Base-by-base conservation (phyloP, 2,329 filamentous ascomycete species). In the Penicillium capsulatum region DNA sequence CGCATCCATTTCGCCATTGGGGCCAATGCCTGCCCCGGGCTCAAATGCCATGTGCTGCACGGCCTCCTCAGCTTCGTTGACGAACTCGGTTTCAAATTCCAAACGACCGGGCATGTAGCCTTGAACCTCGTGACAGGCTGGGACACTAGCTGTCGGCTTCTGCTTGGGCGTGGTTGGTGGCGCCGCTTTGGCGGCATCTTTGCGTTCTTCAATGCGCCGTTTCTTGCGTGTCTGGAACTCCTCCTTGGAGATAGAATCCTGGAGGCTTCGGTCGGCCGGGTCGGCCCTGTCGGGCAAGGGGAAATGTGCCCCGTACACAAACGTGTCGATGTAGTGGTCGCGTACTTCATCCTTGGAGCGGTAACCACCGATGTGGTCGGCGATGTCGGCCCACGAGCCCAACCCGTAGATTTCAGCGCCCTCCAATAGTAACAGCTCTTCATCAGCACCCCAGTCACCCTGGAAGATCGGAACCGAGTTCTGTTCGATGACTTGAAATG, bases 11-110 rank as follows among this genome's bases (percentile, higher is more conserved):
- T 94, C 84, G 45, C 86, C 85, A 0, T 89, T 95, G 1, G 85
- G 82, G 58, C 95, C 94, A 51, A 94, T 75, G 41, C 92, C 92
- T 66, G 96, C 91, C 17, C 92, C 92, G 0, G 92, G 91, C 41
- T 97, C 91, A 58, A 98, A 98, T 49, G 94, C 86, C 90, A 98
- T 97, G 48, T 94, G 83, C 63, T 98, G 92, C 2, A 98, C 92
- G 0, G 91, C 91, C 67, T 97, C 94, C 69, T 98, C 92, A 1
- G 92, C 92, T 58, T 98, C 92, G 58, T 98, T 98, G 58, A 91
- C 86, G 61, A 95, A 92, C 58, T 98, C 92, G 0, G 87, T 96
- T 72, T 98, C 92, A 50, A 98, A 98, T 59, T 98, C 92, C 50
- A 98, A 68, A 28, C 92, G 88, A 31, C 92, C 92, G 3, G 92